Percentiles rank a stretch among this genome's conserved stretches.
Evolutionary conservation across 768 basidiomycete species (phyloP).

Genomic region (Boletales sp.): DNA sequence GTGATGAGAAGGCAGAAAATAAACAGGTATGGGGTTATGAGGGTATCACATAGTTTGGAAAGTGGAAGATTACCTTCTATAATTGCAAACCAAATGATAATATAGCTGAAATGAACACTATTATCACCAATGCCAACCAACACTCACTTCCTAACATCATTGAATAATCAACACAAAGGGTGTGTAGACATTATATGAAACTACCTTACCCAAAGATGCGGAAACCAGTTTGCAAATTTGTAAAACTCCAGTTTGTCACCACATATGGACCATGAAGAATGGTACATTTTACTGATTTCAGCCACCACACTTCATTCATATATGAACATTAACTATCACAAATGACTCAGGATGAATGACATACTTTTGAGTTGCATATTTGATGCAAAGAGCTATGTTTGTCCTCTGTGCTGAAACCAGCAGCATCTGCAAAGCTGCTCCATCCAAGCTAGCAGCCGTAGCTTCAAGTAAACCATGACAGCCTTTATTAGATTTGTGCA

Average conservation of each 20-base stretch:
- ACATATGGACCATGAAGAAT: not conserved
- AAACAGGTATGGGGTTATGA: too few species aligned
- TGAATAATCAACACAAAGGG: too few species aligned
- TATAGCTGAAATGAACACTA: too few species aligned
- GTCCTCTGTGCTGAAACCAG: constrained; percentile 5
- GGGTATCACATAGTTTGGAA: too few species aligned
- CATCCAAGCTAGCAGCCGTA: not conserved
- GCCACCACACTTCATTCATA: not conserved
- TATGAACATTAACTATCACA: too few species aligned
- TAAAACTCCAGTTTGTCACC: accelerated
- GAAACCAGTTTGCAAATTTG: not conserved
- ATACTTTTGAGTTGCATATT: constrained; percentile 5
- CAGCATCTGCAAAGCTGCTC: not conserved
- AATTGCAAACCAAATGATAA: too few species aligned
- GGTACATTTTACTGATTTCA: not conserved
- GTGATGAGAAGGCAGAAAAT: not conserved
- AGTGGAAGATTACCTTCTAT: not conserved
- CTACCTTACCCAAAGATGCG: not conserved
- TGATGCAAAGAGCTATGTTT: constrained; percentile 5
- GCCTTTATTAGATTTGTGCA: not conserved
- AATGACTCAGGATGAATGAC: not conserved
- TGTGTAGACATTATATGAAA: too few species aligned
- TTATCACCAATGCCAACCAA: too few species aligned
- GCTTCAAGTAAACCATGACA: not conserved
- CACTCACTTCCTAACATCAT: too few species aligned